phyloP scores from a whole-genome alignment of 768 basidiomycete genomes.

The Lentinula detonsa region DNA sequence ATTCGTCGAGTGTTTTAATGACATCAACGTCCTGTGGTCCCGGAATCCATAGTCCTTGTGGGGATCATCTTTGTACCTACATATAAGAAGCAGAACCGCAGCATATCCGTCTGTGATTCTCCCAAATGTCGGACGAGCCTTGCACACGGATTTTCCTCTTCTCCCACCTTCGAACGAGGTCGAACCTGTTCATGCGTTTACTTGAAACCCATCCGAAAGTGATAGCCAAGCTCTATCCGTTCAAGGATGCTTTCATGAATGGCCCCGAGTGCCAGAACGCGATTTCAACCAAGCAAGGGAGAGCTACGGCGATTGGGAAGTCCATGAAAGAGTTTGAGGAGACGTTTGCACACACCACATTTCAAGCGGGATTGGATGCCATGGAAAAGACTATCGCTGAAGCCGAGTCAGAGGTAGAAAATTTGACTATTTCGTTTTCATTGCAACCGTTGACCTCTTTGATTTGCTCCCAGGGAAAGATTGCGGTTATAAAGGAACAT shows the following conservation, averaged over 20 bases:
- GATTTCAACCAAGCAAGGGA: not conserved
- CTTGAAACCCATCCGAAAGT: not conserved
- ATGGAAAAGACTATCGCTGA: not conserved
- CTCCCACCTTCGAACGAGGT: conserved; percentile 2
- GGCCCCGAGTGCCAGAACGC: conserved; percentile 1
- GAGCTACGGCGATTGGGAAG: not conserved
- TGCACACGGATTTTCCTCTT: not conserved
- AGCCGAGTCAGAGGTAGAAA: not conserved
- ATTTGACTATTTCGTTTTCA: not conserved
- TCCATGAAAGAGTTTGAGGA: not conserved
- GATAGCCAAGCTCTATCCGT: not conserved
- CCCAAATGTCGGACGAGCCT: not conserved
- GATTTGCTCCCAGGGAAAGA: not conserved
- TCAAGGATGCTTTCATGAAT: not conserved
- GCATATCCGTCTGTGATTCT: not conserved
- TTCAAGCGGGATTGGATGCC: not conserved
- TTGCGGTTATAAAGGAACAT: conserved; percentile 3
- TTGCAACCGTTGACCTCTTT: not conserved
- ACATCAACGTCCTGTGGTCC: not conserved
- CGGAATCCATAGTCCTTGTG: not conserved
- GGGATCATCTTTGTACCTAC: not conserved
- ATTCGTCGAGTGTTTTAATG: not conserved
- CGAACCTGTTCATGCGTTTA: conserved; percentile 1
- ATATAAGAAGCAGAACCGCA: not conserved
- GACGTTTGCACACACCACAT: not conserved